phyloP scores from a whole-genome alignment of 768 basidiomycete genomes.

The Suillus subluteus region DNA sequence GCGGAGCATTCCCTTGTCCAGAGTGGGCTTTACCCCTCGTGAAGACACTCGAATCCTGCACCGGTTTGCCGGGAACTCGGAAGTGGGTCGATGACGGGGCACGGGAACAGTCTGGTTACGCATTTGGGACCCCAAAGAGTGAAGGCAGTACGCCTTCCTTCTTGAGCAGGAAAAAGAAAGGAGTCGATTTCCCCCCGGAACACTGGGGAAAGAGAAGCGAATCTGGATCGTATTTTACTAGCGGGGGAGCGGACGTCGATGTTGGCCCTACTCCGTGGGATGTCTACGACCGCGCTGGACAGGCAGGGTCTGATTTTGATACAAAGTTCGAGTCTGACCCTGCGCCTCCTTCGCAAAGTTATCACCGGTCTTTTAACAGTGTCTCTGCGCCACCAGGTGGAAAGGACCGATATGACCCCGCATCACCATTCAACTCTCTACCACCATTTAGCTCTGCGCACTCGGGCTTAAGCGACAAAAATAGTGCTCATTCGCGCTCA shows the following conservation, averaged over 20 bases:
- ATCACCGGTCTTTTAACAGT: constrained; percentile 25
- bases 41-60: constrained; percentile 71
- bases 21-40: constrained; percentile 80
- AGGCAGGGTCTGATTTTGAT: constrained; percentile 36
- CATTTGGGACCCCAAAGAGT: constrained; percentile 52
- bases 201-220: constrained; percentile 59
- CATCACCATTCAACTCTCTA: constrained; percentile 38
- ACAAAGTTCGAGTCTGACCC: constrained; percentile 52
- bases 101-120: constrained; percentile 49
- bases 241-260: constrained; percentile 22
- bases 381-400: constrained; percentile 20
- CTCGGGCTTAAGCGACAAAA: constrained; percentile 36
- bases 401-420: constrained; percentile 35
- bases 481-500: constrained; percentile 37
- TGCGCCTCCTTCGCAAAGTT: constrained; percentile 32
- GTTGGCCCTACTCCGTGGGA: constrained; percentile 30
- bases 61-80: constrained; percentile 67
- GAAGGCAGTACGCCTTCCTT: constrained; percentile 34
- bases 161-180: constrained; percentile 49
- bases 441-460: constrained; percentile 38
- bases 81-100: constrained; percentile 66
- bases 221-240: constrained; percentile 58
- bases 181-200: constrained; percentile 59
- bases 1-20: constrained; percentile 74
- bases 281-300: constrained; percentile 22